Evolutionary conservation across 1,139 yeast genomes (phyloP).

Genomic region (Candida buenavistaensis): DNA sequence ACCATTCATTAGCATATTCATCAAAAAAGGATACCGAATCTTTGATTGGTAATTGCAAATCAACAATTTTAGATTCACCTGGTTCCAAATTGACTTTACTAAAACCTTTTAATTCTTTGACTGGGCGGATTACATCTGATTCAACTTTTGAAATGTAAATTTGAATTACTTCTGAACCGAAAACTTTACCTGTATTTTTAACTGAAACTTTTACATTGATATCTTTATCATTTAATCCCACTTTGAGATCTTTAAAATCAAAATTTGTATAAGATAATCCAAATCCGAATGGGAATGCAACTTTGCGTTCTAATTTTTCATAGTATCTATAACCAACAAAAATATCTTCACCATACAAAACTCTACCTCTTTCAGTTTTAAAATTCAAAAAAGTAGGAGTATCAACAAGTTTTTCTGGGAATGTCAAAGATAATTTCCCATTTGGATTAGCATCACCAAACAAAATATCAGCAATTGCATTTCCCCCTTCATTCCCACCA

Average conservation of each 20-base stretch:
- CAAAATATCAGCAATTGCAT: slow-evolving; percentile 26
- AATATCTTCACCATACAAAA: slow-evolving; percentile 55
- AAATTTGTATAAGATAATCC: slow-evolving; percentile 61
- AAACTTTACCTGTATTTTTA: slow-evolving; percentile 37
- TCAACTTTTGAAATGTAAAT: slow-evolving; percentile 39
- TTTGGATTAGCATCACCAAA: slow-evolving; percentile 27
- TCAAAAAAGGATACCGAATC: slow-evolving; percentile 57
- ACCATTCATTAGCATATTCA: slow-evolving; percentile 42
- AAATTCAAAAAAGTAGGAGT: slow-evolving; percentile 47
- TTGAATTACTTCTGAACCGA: slow-evolving; percentile 50
- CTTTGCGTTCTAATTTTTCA: slow-evolving; percentile 47
- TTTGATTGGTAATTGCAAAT: slow-evolving; percentile 35
- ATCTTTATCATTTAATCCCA: slow-evolving; percentile 15
- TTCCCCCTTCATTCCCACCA: slow-evolving; percentile 32
- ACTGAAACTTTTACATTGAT: slow-evolving; percentile 30
- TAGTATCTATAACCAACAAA: slow-evolving; percentile 62
- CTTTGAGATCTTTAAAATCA: slow-evolving; percentile 18
- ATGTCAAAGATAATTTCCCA: slow-evolving; percentile 36
- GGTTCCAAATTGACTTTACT: slow-evolving; percentile 43
- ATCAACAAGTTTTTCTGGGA: slow-evolving; percentile 44
- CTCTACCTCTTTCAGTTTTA: slow-evolving; percentile 45
- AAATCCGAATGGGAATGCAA: slow-evolving; percentile 59
- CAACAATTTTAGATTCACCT: slow-evolving; percentile 36
- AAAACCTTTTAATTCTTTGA: slow-evolving; percentile 58
- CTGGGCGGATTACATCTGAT: slow-evolving; percentile 47